Evolutionary conservation across 176 grass and related monocot genomes (phyloP).

Genomic region (Pharus latifolius): DNA sequence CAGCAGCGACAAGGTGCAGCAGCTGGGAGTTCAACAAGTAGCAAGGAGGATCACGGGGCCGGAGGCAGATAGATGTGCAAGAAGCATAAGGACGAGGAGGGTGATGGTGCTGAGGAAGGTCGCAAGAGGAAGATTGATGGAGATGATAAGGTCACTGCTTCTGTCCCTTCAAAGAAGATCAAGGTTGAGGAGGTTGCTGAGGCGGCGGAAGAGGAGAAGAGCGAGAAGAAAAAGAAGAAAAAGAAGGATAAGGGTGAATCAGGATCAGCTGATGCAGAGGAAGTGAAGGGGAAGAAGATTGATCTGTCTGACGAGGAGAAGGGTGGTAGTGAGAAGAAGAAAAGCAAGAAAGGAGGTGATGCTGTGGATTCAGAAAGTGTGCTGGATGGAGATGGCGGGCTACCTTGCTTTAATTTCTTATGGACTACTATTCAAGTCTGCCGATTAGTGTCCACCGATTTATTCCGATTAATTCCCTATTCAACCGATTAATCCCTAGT

Average conservation of each 20-base stretch:
- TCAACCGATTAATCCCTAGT: no score
- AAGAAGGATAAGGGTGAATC: constrained; percentile 48
- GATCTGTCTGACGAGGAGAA: constrained; percentile 27
- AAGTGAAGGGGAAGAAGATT: constrained; percentile 25
- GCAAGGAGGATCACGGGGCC: no score
- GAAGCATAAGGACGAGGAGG: constrained; percentile 31
- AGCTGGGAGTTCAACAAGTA: no score
- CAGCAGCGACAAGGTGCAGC: no score
- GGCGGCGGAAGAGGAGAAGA: constrained; percentile 38
- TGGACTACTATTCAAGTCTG: no score
- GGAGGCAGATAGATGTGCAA: no score
- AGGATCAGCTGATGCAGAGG: constrained; percentile 15
- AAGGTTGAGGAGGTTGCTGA: constrained; percentile 53
- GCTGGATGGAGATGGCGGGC: neutral
- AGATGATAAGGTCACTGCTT: neutral
- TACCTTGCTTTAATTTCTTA: no score
- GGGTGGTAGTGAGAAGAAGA: constrained; percentile 52
- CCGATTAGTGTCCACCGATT: no score
- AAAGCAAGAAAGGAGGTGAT: constrained; percentile 43
- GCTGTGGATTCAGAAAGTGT: neutral
- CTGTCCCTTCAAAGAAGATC: constrained; percentile 48
- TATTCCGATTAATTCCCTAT: no score
- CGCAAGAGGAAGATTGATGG: constrained; percentile 27
- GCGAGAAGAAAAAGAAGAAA: constrained; percentile 91
- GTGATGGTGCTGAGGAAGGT: neutral